phyloP scores from a whole-genome alignment of 352 stramenopile genomes.

The Bremia lactucae region DNA sequence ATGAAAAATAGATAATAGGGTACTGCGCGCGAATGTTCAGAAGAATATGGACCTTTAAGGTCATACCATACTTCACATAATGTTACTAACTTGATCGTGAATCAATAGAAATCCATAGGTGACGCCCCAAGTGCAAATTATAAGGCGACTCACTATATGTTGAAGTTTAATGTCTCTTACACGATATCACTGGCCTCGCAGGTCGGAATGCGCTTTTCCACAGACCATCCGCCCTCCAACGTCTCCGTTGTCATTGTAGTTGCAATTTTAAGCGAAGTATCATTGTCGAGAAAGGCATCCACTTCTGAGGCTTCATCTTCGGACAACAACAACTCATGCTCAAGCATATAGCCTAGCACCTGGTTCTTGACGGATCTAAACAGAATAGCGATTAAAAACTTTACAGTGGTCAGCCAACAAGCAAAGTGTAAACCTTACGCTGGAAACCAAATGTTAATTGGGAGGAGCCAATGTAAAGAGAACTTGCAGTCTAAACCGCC shows the following conservation, averaged over 20 bases:
- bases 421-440: conserved; percentile 31
- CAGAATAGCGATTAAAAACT: neutral
- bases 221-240: conserved; percentile 72
- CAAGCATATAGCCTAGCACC: conserved; percentile 72
- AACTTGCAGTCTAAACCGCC: conserved; percentile 49
- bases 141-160: too few relatives aligned
- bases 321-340: conserved; percentile 52
- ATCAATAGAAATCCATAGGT: too few relatives aligned
- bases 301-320: conserved; percentile 68
- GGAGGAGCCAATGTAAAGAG: conserved; percentile 66
- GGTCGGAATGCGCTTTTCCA: conserved; percentile 63
- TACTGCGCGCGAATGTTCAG: too few relatives aligned
- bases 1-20: too few relatives aligned
- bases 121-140: too few relatives aligned
- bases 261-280: conserved; percentile 20
- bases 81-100: too few relatives aligned
- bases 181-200: conserved; percentile 41
- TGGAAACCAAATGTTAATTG: conserved; percentile 82
- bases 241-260: conserved; percentile 54
- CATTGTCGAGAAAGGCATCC: conserved; percentile 59
- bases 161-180: too few relatives aligned
- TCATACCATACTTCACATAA: too few relatives aligned
- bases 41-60: too few relatives aligned
- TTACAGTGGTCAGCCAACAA: neutral
- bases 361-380: conserved; percentile 71